Percentiles rank a stretch among this genome's conserved stretches.
Evolutionary conservation across 2,329 filamentous ascomycete genomes (phyloP).

Genomic region (Sporothrix inflata): DNA sequence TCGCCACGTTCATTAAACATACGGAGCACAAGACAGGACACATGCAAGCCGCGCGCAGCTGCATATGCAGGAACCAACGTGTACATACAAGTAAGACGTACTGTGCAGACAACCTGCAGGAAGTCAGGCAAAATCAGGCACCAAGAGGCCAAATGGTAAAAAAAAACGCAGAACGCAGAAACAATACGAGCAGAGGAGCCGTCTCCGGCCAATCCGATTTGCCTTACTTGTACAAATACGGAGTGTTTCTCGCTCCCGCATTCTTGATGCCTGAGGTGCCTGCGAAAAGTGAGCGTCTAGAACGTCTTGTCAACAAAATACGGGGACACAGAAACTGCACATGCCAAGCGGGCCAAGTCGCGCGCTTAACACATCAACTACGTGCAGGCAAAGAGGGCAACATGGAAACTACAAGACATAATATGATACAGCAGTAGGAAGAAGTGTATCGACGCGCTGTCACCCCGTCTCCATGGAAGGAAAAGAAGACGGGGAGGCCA

Average conservation of each 20-base stretch:
- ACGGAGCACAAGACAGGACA: neutral
- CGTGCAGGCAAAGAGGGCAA: too few relatives aligned
- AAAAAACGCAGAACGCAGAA: neutral
- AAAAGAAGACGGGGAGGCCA: conserved; percentile 20
- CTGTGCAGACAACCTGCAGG: conserved; percentile 3
- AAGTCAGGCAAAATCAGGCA: neutral
- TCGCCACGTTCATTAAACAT: neutral
- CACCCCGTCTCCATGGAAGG: conserved; percentile 12
- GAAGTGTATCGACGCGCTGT: conserved; percentile 26
- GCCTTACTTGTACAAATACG: neutral
- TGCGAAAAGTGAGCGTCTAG: neutral
- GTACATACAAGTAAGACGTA: conserved; percentile 2
- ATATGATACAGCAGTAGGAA: too few relatives aligned
- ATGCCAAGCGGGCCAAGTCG: neutral
- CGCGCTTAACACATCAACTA: neutral
- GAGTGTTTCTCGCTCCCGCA: neutral
- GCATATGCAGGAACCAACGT: conserved; percentile 13
- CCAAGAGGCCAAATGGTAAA: neutral
- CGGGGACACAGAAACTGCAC: neutral
- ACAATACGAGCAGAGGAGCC: neutral
- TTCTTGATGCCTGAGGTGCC: neutral
- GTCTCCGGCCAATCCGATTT: conserved; percentile 15
- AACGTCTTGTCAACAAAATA: neutral
- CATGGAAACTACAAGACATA: neutral
- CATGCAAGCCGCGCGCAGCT: neutral